A percentile compares a stretch with the other conserved stretches of the same genome.
Conservation (phyloP, 2,329 filamentous ascomycete genomes). For the Epichloe hybrida region DNA sequence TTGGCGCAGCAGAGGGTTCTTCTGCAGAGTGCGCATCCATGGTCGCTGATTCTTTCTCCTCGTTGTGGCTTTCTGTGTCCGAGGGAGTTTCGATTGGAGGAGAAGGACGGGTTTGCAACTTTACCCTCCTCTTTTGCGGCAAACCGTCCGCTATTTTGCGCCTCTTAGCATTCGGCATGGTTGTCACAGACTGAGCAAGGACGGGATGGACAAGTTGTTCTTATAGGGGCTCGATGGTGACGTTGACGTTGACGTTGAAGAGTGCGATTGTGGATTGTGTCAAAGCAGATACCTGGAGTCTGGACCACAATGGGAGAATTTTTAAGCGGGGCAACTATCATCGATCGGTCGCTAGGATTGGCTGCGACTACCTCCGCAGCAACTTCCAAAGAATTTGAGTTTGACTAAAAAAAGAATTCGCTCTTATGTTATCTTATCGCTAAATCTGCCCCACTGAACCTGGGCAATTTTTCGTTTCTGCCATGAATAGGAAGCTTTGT, state of each 20-base stretch:
- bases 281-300: too few species aligned
- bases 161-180: slow-evolving; percentile 26
- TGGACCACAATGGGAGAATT: slow-evolving; percentile 8
- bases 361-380: neutral
- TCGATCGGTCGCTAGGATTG: slow-evolving; percentile 1
- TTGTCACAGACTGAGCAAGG: too few species aligned
- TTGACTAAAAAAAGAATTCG: too few species aligned
- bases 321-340: slow-evolving; percentile 20
- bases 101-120: neutral
- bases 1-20: slow-evolving; percentile 23
- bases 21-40: slow-evolving; percentile 19
- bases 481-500: neutral
- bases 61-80: slow-evolving; percentile 4
- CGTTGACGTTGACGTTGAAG: neutral
- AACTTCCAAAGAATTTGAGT: too few species aligned
- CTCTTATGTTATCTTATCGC: slow-evolving; percentile 15
- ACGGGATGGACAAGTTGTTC: neutral
- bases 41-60: slow-evolving; percentile 20
- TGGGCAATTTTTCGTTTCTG: slow-evolving; percentile 14
- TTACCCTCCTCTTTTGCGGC: slow-evolving; percentile 9
- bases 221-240: neutral
- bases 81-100: neutral
- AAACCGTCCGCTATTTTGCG: slow-evolving; percentile 24
- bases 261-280: too few species aligned
- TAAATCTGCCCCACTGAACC: slow-evolving; percentile 12